A percentile compares a stretch with the other conserved stretches of the same genome.
These are phyloP conservation scores for Fusarium pseudograminearum DNA, from an alignment of 2,329 filamentous ascomycete species.

Conservation along the genomic window DNA sequence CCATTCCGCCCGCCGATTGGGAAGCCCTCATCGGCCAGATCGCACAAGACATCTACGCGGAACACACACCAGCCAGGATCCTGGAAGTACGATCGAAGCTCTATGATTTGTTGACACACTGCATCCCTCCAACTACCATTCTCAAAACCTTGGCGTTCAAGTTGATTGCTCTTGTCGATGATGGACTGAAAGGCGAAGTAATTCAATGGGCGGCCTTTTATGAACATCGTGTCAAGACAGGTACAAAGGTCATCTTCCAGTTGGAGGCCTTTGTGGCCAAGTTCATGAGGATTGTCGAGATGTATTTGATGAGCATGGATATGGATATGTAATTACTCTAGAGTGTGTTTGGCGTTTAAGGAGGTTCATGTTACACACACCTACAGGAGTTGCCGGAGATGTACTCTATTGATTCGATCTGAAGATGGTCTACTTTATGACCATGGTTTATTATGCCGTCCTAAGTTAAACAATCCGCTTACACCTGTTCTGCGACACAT, in stretches of 20 bases:
- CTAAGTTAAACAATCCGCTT: too few relatives aligned
- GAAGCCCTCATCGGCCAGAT: slow-evolving; percentile 90
- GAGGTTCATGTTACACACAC: slow-evolving; percentile 30
- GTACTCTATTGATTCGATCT: slow-evolving; percentile 9
- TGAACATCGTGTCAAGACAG: slow-evolving; percentile 92
- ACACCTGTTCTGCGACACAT: not conserved
- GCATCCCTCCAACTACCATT: slow-evolving; percentile 94
- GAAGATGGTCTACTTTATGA: not conserved
- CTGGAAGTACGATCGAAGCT: slow-evolving; percentile 90
- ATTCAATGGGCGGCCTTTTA: slow-evolving; percentile 98
- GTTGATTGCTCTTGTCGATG: slow-evolving; percentile 86
- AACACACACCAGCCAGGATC: slow-evolving; percentile 90
- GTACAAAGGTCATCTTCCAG: slow-evolving; percentile 97
- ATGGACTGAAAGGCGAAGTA: slow-evolving; percentile 89
- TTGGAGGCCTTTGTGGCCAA: slow-evolving; percentile 98
- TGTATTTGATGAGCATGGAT: slow-evolving; percentile 90
- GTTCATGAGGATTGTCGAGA: slow-evolving; percentile 96
- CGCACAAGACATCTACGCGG: slow-evolving; percentile 92
- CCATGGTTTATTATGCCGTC: not conserved
- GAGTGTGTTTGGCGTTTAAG: slow-evolving; percentile 43
- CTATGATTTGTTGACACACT: slow-evolving; percentile 97
- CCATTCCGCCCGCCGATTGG: slow-evolving; percentile 96
- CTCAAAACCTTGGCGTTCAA: slow-evolving; percentile 96
- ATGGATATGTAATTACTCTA: slow-evolving; percentile 72
- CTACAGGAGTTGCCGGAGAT: slow-evolving; percentile 21